phyloP scores from a whole-genome alignment of 2,329 filamentous ascomycete species.

The Alternaria infectoria region DNA sequence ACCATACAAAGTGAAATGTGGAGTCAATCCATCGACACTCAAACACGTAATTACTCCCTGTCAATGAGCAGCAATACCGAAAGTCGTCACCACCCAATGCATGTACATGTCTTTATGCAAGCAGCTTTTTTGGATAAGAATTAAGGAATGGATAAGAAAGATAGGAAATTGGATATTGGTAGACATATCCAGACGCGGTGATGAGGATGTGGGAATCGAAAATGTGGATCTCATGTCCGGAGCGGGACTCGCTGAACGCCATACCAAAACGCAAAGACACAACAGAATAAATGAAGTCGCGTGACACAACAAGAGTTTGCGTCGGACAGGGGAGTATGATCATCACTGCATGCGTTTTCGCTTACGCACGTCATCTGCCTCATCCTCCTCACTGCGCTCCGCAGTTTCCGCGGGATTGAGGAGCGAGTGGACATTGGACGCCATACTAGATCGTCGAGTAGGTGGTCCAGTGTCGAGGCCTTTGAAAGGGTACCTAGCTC shows the following conservation, averaged over 20 bases:
- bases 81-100: slow-evolving; percentile 1
- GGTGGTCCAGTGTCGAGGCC: slow-evolving; percentile 63
- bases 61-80: neutral
- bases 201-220: neutral
- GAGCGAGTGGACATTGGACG: slow-evolving; percentile 70
- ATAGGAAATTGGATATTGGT: neutral
- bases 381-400: slow-evolving; percentile 69
- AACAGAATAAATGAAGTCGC: slow-evolving; percentile 19
- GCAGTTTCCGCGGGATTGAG: slow-evolving; percentile 73
- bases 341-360: slow-evolving; percentile 56
- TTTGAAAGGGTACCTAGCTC: slow-evolving; percentile 57
- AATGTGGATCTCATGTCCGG: neutral
- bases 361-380: slow-evolving; percentile 66
- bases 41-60: neutral
- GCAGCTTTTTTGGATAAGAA: neutral
- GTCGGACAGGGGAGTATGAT: neutral
- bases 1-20: neutral
- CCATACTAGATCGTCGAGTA: slow-evolving; percentile 74
- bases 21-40: neutral
- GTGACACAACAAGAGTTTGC: neutral
- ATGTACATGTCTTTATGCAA: neutral
- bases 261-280: slow-evolving; percentile 12
- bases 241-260: neutral
- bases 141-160: neutral
- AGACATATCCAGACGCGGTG: neutral